phyloP scores from a whole-genome alignment of 441 rosid species.

The Geranium incanum region DNA sequence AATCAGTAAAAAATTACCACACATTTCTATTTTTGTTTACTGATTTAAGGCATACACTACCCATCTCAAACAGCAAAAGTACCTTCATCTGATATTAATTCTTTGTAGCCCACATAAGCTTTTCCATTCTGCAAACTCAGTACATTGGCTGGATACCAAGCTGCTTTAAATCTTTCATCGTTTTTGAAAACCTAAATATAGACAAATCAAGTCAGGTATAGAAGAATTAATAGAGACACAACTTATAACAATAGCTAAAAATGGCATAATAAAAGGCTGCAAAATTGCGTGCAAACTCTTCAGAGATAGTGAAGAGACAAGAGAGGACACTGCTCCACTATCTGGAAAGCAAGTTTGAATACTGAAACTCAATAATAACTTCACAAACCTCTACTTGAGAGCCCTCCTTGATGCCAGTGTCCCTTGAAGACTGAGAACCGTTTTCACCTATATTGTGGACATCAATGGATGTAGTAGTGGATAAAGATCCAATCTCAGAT shows the following conservation, averaged over 20 bases:
- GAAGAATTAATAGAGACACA: constrained; percentile 1
- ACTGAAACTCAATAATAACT: not conserved
- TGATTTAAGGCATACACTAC: not conserved
- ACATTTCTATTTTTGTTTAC: not conserved
- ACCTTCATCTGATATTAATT: constrained; percentile 67
- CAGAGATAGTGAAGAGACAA: not conserved
- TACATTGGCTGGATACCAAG: constrained; percentile 83
- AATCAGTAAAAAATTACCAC: not conserved
- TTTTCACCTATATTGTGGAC: constrained; percentile 32
- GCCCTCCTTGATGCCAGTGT: constrained; percentile 58
- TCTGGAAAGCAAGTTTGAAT: not conserved
- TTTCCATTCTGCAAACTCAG: constrained; percentile 63
- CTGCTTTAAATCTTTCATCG: constrained; percentile 52
- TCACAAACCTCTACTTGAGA: constrained; percentile 79
- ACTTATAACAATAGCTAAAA: not conserved
- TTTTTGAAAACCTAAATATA: constrained; percentile 66
- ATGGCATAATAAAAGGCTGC: not conserved
- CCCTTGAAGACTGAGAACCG: constrained; percentile 30
- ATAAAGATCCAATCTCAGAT: constrained; percentile 37
- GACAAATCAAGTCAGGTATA: constrained; percentile 9
- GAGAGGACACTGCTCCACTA: not conserved
- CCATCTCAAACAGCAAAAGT: constrained; percentile 5
- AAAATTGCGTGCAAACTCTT: not conserved
- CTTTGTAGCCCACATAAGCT: constrained; percentile 65
- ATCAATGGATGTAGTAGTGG: constrained; percentile 20